phyloP scores from a whole-genome alignment of 805 yeast species.

The Metschnikowia lunata region DNA sequence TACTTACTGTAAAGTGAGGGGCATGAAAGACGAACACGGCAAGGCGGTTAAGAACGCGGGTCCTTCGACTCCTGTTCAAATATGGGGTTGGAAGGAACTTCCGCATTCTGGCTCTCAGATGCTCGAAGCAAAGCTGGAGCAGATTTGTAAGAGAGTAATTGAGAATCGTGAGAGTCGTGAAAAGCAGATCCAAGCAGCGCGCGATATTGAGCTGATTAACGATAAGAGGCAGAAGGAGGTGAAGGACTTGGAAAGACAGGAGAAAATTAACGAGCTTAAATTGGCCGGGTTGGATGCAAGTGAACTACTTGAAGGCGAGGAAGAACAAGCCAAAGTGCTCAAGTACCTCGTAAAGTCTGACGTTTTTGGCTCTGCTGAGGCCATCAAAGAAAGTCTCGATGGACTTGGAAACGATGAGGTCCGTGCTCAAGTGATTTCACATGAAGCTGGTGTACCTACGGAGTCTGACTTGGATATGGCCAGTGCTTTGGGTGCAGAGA shows the following conservation, averaged over 20 bases:
- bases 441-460: slow-evolving; percentile 75
- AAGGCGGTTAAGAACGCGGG: slow-evolving; percentile 59
- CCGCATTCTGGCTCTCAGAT: slow-evolving; percentile 90
- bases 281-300: slow-evolving; percentile 55
- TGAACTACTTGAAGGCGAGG: slow-evolving; percentile 37
- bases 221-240: slow-evolving; percentile 54
- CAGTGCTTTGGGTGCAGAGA: slow-evolving; percentile 50
- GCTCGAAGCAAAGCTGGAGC: slow-evolving; percentile 70
- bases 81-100: slow-evolving; percentile 90
- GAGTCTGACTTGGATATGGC: slow-evolving; percentile 41
- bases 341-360: slow-evolving; percentile 79
- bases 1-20: slow-evolving; percentile 79
- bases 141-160: slow-evolving; percentile 69
- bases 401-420: slow-evolving; percentile 89
- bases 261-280: slow-evolving; percentile 52
- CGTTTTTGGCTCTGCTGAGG: slow-evolving; percentile 93
- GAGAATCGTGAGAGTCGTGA: slow-evolving; percentile 56
- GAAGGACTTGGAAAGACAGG: slow-evolving; percentile 49
- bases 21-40: slow-evolving; percentile 72
- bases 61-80: slow-evolving; percentile 87
- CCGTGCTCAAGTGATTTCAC: slow-evolving; percentile 57
- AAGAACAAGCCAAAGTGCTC: slow-evolving; percentile 19
- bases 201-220: slow-evolving; percentile 68
- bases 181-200: slow-evolving; percentile 50
- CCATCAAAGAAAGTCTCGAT: slow-evolving; percentile 75